Evolutionary conservation across 805 yeast species (phyloP).

Genomic region (Cyberlindnera euphorbiae): DNA sequence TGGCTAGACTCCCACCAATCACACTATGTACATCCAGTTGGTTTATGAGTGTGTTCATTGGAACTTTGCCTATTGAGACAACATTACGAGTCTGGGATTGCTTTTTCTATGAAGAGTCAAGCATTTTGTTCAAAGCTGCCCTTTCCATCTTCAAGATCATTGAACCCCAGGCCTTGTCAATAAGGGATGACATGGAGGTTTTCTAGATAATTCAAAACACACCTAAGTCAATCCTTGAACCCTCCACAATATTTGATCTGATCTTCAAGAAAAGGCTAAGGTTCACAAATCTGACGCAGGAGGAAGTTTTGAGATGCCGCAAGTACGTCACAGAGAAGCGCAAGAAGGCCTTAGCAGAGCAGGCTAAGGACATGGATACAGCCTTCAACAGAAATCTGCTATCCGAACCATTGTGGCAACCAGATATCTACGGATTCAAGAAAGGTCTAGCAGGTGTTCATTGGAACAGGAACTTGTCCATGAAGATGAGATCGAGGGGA

Average conservation of each 20-base stretch:
- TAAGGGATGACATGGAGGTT: slow-evolving; percentile 52
- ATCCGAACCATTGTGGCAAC: slow-evolving; percentile 30
- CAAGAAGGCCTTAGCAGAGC: slow-evolving; percentile 18
- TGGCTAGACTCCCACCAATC: slow-evolving; percentile 80
- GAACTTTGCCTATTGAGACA: slow-evolving; percentile 83
- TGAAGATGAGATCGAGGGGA: slow-evolving; percentile 42
- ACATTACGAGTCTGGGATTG: slow-evolving; percentile 93
- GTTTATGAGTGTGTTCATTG: slow-evolving; percentile 97
- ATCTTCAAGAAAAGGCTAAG: slow-evolving; percentile 73
- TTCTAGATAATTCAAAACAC: slow-evolving; percentile 83
- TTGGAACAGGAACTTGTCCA: slow-evolving; percentile 58
- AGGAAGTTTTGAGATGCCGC: slow-evolving; percentile 73
- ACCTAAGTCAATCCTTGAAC: slow-evolving; percentile 70
- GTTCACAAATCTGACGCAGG: slow-evolving; percentile 73
- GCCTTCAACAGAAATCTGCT: slow-evolving; percentile 24
- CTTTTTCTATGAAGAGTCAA: slow-evolving; percentile 86
- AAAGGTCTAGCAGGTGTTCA: slow-evolving; percentile 45
- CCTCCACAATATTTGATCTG: slow-evolving; percentile 61
- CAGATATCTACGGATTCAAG: slow-evolving; percentile 39
- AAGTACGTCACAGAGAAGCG: slow-evolving; percentile 70
- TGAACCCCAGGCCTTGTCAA: slow-evolving; percentile 53
- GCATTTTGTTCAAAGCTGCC: slow-evolving; percentile 77
- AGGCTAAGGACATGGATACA: slow-evolving; percentile 16
- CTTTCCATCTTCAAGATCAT: slow-evolving; percentile 73
- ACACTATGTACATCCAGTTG: slow-evolving; percentile 93